A percentile compares a stretch with the other conserved stretches of the same genome.
phyloP scores from a whole-genome alignment of 1,139 yeast genomes.

The Protomyces pachydermus region DNA sequence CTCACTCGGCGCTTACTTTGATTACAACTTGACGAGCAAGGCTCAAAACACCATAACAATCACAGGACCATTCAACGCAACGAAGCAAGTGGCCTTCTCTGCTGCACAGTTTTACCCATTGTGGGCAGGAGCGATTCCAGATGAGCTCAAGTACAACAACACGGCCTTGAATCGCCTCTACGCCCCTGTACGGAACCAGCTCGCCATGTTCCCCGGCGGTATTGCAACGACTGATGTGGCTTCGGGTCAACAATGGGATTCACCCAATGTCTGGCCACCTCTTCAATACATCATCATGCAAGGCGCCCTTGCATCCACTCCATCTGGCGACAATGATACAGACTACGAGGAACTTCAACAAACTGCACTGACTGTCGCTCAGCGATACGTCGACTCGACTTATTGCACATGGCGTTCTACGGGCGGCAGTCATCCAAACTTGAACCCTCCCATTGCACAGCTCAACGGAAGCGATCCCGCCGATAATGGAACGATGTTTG shows the following conservation, averaged over 20 bases:
- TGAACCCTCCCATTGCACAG: background rate
- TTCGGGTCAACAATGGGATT: conserved; percentile 25
- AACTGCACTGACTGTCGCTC: conserved; percentile 17
- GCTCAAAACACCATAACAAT: background rate
- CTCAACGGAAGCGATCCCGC: background rate
- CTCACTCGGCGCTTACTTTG: conserved; percentile 9
- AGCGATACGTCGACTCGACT: conserved; percentile 17
- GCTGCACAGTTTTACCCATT: conserved; percentile 20
- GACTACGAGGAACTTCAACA: conserved; percentile 1
- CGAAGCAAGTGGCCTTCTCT: background rate
- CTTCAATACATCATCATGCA: conserved; percentile 20
- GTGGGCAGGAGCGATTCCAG: conserved; percentile 21
- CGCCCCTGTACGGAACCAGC: conserved; percentile 6
- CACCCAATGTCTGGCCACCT: conserved; percentile 29
- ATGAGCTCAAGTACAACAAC: background rate
- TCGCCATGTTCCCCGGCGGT: conserved; percentile 19
- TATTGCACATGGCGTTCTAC: conserved; percentile 27
- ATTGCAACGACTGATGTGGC: conserved; percentile 18
- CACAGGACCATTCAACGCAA: background rate
- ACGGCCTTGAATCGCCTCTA: background rate
- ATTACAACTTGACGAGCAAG: conserved; percentile 13
- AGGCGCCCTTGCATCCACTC: conserved; percentile 11
- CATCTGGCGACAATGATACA: background rate
- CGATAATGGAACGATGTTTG: conserved; percentile 24
- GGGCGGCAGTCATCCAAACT: conserved; percentile 17